Base-by-base conservation (phyloP, 345 rosid species). In the Eucalyptus regnans region DNA sequence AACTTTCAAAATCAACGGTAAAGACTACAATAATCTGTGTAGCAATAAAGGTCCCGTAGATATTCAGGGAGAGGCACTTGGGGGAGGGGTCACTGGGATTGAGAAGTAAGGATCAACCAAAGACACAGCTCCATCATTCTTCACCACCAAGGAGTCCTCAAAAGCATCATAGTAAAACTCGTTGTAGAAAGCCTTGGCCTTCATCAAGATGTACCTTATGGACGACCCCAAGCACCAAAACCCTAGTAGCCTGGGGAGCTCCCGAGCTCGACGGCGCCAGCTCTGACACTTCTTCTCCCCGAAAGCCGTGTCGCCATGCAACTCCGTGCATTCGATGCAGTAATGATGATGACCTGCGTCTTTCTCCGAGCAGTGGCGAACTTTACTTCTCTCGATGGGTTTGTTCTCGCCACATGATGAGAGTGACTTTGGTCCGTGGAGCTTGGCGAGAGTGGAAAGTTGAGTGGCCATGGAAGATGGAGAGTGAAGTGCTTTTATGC, bases 121-220 rank as follows among this genome's bases (percentile, higher is more conserved):
- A 66, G 62, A 81, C 89, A 58, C 71, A 23, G 37, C 66, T 86
- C 17, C 66, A 52, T 87, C 87, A 58, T 51, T 27, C 31, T 64
- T 12, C 23, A 37, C 49, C 46, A 50, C 17, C 68, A 27, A 46
- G 31, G 84, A 18, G 58, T 86, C 88, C 46, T 41, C 90, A 50
- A 85, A 89, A 84, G 88, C 89, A 54, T 92, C 95, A 48, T 91
- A 87, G 84, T 90, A 92, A 58, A 89, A 89, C 89, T 91, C 94
- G 54, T 92, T 92, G 93, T 89, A 92, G 87, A 93, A 93, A 41
- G 94, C 91, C 90, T 91, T 92, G 29, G 94, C 94, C 91, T 90
- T 92, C 91, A 92, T 90, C 58, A 92, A 71, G 68, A 92, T 89
- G 90, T 68, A 89, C 90, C 92, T 91, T 89, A 92, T 90, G 79